A percentile compares a stretch with the other conserved stretches of the same genome.
Evolutionary conservation across 495 filamentous ascomycete species (phyloP).

Genomic region (Neurospora pannonica): DNA sequence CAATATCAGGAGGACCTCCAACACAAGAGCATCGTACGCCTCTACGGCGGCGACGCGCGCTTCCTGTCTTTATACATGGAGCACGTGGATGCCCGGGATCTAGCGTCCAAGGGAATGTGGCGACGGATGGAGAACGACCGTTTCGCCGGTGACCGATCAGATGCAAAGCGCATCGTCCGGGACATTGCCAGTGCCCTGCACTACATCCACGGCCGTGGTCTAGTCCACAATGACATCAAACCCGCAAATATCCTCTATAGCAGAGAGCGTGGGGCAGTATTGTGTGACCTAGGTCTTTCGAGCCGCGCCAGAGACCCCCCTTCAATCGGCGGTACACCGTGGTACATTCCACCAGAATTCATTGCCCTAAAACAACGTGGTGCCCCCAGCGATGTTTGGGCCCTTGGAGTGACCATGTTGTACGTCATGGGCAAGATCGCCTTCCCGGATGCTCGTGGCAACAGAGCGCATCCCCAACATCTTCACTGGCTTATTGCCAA

Average conservation of each 20-base stretch:
- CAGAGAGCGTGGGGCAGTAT: conserved; percentile 37
- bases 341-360: conserved; percentile 43
- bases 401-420: conserved; percentile 40
- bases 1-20: conserved; percentile 36
- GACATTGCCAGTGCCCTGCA: conserved; percentile 36
- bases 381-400: conserved; percentile 39
- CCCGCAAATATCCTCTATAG: conserved; percentile 45
- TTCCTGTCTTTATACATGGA: conserved; percentile 44
- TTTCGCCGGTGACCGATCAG: conserved; percentile 29
- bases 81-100: conserved; percentile 38
- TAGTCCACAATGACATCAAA: conserved; percentile 44
- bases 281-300: conserved; percentile 41
- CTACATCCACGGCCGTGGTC: conserved; percentile 35
- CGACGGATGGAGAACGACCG: conserved; percentile 26
- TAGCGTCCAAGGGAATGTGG: conserved; percentile 31
- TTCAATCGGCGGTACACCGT: conserved; percentile 38
- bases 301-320: conserved; percentile 28
- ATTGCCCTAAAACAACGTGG: conserved; percentile 38
- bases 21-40: conserved; percentile 38
- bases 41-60: conserved; percentile 40
- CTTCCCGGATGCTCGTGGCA: conserved; percentile 35
- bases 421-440: conserved; percentile 38
- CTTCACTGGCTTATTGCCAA: conserved; percentile 39
- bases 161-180: conserved; percentile 35
- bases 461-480: conserved; percentile 31